Percentiles rank a stretch among this genome's conserved stretches.
Conservation (phyloP, 2,329 filamentous ascomycete genomes). For the Fusarium pseudograminearum region DNA sequence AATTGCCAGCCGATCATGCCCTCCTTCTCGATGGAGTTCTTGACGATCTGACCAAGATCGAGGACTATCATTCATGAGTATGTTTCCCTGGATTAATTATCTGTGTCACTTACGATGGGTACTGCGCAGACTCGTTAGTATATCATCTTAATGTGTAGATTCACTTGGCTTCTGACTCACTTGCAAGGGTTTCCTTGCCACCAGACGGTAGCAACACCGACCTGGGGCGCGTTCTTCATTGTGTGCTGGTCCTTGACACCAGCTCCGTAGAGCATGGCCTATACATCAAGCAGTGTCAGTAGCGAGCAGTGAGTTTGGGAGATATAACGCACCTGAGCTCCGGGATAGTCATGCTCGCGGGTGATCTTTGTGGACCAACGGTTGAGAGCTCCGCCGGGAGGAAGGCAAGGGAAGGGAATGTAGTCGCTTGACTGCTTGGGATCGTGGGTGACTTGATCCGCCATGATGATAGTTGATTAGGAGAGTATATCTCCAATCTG, state of each 20-base stretch:
- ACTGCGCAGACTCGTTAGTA: slow-evolving; percentile 44
- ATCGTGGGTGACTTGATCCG: slow-evolving; percentile 48
- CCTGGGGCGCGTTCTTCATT: slow-evolving; percentile 92
- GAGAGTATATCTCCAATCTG: slow-evolving; percentile 7
- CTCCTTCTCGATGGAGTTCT: slow-evolving; percentile 81
- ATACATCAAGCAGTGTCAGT: slow-evolving; percentile 9
- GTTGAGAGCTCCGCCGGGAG: slow-evolving; percentile 74
- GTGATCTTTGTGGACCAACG: slow-evolving; percentile 88
- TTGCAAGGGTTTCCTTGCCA: slow-evolving; percentile 99
- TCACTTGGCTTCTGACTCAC: slow-evolving; percentile 62
- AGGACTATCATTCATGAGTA: slow-evolving; percentile 67
- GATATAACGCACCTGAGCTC: slow-evolving; percentile 76
- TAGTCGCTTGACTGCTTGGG: slow-evolving; percentile 65
- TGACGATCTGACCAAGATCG: slow-evolving; percentile 88
- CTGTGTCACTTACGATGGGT: slow-evolving; percentile 56
- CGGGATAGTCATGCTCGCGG: slow-evolving; percentile 88
- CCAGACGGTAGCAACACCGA: slow-evolving; percentile 93
- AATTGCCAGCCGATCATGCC: slow-evolving; percentile 96
- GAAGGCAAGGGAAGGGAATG: slow-evolving; percentile 64
- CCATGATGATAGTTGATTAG: slow-evolving; percentile 40
- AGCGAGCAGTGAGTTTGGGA: background rate
- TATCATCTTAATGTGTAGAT: background rate
- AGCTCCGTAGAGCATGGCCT: slow-evolving; percentile 96
- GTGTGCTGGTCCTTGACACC: slow-evolving; percentile 84
- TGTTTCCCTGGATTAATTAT: slow-evolving; percentile 13